phyloP scores from a whole-genome alignment of 441 rosid genomes.

The Mallotus repandus region DNA sequence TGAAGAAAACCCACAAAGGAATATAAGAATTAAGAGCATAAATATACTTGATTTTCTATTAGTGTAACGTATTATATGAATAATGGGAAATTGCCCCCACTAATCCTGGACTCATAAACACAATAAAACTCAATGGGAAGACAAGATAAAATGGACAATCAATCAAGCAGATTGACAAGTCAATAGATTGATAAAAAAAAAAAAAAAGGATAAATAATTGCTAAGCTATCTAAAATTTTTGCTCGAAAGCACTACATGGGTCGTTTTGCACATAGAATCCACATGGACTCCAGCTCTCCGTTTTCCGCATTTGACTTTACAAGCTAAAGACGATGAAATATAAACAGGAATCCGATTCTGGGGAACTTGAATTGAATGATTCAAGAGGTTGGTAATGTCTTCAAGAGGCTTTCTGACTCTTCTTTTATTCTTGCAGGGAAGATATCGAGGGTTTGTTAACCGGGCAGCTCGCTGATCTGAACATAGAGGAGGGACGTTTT shows the following conservation, averaged over 20 bases:
- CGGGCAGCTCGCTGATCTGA: constrained; percentile 8
- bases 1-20: too few relatives aligned
- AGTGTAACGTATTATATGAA: not conserved
- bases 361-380: constrained; percentile 18
- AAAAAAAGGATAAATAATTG: too few relatives aligned
- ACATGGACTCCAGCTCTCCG: constrained; percentile 22
- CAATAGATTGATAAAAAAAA: not conserved
- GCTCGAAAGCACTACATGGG: constrained; percentile 22
- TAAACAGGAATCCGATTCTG: not conserved
- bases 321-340: constrained; percentile 12
- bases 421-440: not conserved
- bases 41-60: too few relatives aligned
- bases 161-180: not conserved
- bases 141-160: not conserved
- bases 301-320: constrained; percentile 20
- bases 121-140: not conserved
- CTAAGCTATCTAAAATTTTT: constrained; percentile 33
- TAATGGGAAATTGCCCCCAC: constrained; percentile 1
- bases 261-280: constrained; percentile 18
- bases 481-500: constrained; percentile 33
- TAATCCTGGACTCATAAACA: not conserved
- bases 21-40: too few relatives aligned
- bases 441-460: not conserved
- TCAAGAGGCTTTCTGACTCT: constrained; percentile 36
- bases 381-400: constrained; percentile 37